A percentile compares a stretch with the other conserved stretches of the same genome.
Conservation (phyloP, 257 asterid species). For the Nicotiana knightiana region DNA sequence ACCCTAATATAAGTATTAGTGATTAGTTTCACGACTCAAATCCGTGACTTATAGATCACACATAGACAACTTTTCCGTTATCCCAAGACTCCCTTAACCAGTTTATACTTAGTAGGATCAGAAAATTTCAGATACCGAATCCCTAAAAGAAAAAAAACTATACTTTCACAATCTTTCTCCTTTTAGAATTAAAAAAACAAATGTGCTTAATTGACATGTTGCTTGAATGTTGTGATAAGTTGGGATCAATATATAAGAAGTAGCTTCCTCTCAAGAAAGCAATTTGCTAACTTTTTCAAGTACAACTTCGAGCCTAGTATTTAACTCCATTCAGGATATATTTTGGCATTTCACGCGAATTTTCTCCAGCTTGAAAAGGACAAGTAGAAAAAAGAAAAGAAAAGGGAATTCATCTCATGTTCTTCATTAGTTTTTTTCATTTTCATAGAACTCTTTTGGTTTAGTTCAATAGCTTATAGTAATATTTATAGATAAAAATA, state of each 20-base stretch:
- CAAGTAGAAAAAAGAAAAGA: neutral
- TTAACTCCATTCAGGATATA: neutral
- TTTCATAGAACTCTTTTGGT: neutral
- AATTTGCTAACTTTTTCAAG: neutral
- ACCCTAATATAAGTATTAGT: no score
- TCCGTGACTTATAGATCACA: no score
- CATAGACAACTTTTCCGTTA: no score
- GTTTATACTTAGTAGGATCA: no score
- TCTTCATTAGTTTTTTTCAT: neutral
- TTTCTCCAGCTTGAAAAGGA: neutral
- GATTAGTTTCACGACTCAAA: no score
- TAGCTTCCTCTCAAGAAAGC: neutral
- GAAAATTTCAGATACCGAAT: no score
- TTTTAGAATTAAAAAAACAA: neutral
- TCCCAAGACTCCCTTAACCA: no score
- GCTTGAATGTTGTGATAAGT: neutral
- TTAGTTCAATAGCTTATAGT: neutral
- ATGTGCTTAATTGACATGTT: neutral
- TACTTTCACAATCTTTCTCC: neutral
- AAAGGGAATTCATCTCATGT: neutral
- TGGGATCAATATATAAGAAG: neutral
- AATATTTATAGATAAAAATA: neutral
- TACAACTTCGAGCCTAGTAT: neutral
- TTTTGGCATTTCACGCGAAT: neutral
- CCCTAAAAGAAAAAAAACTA: no score